Evolutionary conservation across 1,284 basidiomycete species (phyloP), one percentile per base, ranked within the genome.

Genomic region (Ceratobasidium sp.): DNA sequence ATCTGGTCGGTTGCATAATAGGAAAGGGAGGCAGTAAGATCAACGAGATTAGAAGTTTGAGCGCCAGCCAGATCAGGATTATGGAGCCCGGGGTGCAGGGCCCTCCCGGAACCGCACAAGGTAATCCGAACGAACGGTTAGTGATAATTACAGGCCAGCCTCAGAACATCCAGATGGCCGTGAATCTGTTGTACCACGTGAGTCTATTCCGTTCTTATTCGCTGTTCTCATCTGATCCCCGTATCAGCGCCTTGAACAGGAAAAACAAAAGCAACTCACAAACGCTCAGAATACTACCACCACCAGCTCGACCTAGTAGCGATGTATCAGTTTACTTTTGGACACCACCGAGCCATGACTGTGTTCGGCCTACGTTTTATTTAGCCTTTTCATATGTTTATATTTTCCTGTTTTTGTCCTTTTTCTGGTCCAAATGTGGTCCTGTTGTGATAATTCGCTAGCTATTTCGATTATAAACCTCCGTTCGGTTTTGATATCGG

Each of bases 11-110:
- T 14, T 95, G 94, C 75, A 97, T 99, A 78, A 99, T 99, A 75
- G 97, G 97, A 60, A 99, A 98, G 79, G 96, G 94, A 25, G 97
- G 97, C 2, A 88, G 89, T 76, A 99, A 99, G 81, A 99, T 99
- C 82, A 99, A 99, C 76, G 97, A 99, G 81, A 98, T 99, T 74
- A 85, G 97, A 74, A 91, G 89, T 77, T 91, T 91, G 88, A 95
- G 86, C 76, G 91, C 87, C 21, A 95, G 93, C 77, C 90, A 96
- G 75, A 98, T 99, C 79, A 95, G 98, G 79, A 98, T 99, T 70
- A 98, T 98, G 88, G 97, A 99, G 76, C 95, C 96, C 27, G 93
- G 93, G 52, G 91, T 90, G n/a, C 82, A 82, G 9, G 86, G 71
- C 2, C 70, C 78, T 4, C 75, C 80, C 1, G 78, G 77, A 11